Percentiles rank a stretch among this genome's conserved stretches.
phyloP scores from a whole-genome alignment of 2,329 filamentous ascomycete genomes.

The Fusarium mexicanum region DNA sequence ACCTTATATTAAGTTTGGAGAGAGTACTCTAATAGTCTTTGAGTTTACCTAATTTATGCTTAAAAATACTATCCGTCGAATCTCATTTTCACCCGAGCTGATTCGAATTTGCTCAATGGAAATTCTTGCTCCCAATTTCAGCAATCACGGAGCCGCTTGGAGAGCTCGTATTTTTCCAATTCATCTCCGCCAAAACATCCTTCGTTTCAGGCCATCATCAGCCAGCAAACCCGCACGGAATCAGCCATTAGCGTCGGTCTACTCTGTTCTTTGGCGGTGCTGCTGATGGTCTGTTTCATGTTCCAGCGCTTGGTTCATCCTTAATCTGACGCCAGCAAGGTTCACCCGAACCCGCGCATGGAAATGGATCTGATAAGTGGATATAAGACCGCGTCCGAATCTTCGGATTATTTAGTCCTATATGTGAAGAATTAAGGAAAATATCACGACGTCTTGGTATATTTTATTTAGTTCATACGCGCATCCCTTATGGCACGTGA shows the following conservation, averaged over 20 bases:
- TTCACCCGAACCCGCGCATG: background rate
- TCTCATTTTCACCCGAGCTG: rapidly evolving
- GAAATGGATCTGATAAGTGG: background rate
- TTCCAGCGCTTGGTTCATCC: background rate
- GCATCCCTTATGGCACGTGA: background rate
- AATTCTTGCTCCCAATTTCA: background rate
- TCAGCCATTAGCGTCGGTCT: background rate
- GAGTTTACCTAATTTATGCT: background rate
- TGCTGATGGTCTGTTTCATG: background rate
- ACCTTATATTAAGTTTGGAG: background rate
- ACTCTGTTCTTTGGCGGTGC: background rate
- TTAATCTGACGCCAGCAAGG: constrained; percentile 10
- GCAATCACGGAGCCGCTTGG: too few species aligned
- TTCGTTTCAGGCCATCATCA: background rate
- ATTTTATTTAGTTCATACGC: background rate
- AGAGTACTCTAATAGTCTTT: rapidly evolving
- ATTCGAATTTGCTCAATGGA: background rate
- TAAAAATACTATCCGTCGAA: rapidly evolving
- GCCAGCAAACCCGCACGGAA: background rate
- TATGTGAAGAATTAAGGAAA: background rate
- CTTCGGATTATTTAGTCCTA: background rate
- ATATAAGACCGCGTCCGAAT: background rate
- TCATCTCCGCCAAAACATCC: background rate
- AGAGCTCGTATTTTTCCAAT: background rate
- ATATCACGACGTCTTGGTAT: background rate